Conservation (phyloP, 225 moss, liverwort and hornwort genomes). For the Straminergon stramineum region DNA sequence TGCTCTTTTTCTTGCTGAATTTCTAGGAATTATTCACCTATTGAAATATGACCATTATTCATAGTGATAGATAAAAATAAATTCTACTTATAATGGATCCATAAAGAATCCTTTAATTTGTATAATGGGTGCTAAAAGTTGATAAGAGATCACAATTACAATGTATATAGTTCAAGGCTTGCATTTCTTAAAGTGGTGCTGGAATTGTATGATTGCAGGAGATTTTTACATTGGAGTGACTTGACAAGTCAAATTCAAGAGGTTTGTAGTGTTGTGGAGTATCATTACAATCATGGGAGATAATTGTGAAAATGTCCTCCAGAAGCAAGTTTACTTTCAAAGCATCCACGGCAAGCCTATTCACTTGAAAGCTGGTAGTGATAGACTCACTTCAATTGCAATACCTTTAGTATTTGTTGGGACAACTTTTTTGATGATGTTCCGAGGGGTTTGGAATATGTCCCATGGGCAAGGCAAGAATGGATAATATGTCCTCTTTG, state of each 20-base stretch:
- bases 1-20: neutral
- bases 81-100: too few species aligned
- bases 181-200: neutral
- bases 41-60: neutral
- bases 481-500: neutral
- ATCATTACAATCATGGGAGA: neutral
- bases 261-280: neutral
- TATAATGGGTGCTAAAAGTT: neutral
- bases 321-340: conserved; percentile 39
- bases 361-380: conserved; percentile 37
- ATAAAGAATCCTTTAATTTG: neutral
- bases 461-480: conserved; percentile 31
- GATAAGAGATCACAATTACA: neutral
- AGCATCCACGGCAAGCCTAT: conserved; percentile 12
- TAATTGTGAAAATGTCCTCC: neutral
- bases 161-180: neutral
- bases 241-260: neutral
- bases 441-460: conserved; percentile 37
- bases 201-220: neutral
- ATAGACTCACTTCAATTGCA: conserved; percentile 27
- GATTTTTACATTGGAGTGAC: neutral
- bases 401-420: conserved; percentile 22
- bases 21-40: accelerated
- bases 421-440: conserved; percentile 17
- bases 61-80: neutral